Conservation (phyloP, 2,329 filamentous ascomycete species). For the Ceratocystis smalleyi region DNA sequence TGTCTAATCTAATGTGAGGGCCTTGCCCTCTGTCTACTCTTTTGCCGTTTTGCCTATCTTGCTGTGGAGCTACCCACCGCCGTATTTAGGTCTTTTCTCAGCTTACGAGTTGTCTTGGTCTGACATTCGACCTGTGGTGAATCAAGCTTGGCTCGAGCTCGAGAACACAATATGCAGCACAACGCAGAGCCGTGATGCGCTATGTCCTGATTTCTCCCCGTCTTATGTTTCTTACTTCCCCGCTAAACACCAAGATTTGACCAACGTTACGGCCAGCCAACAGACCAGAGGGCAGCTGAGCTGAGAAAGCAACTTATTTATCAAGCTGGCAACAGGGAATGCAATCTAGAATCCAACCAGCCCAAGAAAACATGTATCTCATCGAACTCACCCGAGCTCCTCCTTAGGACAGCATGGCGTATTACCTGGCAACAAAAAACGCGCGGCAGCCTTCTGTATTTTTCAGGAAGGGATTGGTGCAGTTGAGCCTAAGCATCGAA, state of each 20-base stretch:
- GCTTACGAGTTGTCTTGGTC: not conserved
- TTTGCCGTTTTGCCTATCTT: not conserved
- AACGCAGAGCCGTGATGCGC: not conserved
- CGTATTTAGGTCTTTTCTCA: not conserved
- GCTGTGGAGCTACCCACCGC: not conserved
- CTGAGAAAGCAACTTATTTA: too few species aligned
- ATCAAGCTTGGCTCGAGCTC: not conserved
- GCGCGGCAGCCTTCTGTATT: too few species aligned
- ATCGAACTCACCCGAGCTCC: too few species aligned
- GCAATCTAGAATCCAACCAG: not conserved
- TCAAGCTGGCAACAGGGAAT: not conserved
- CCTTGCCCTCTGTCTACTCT: not conserved
- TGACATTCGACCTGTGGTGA: not conserved
- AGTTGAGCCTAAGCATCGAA: too few species aligned
- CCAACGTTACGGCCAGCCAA: not conserved
- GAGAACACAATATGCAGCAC: not conserved
- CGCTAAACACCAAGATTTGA: not conserved
- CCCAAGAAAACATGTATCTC: too few species aligned
- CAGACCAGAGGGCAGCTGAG: not conserved
- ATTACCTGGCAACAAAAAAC: too few species aligned
- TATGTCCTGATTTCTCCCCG: conserved; percentile 1
- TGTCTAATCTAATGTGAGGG: not conserved
- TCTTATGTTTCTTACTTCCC: not conserved
- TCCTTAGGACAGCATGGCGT: too few species aligned
- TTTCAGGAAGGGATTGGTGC: too few species aligned